Evolutionary conservation across 2,329 filamentous ascomycete genomes (phyloP), one percentile per base, ranked within the genome.

Genomic region (Microthyrium microscopicum): DNA sequence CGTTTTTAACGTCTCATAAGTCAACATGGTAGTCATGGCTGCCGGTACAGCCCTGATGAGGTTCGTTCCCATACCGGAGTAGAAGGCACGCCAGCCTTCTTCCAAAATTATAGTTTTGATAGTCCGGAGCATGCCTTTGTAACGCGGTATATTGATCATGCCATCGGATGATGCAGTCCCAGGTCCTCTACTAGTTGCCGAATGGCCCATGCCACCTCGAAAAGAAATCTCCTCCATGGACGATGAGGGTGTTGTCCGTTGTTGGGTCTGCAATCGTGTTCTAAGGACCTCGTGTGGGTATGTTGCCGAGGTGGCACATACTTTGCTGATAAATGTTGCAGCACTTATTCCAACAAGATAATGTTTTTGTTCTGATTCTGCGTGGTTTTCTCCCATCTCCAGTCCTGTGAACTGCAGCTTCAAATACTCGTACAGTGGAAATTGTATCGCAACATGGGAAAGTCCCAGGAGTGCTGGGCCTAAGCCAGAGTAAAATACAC

Each of bases 201-300:
- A n/a, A 16, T 17, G 31, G 43, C 52, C 22, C 31, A 49, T 41
- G 5, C 44, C 51, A 38, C 51, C 53, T 39, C 48, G 48, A 44
- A 64, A 66, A 3, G 62, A 51, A 25, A 70, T 58, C 29, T 64
- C 64, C 42, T 70, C 65, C 19, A 50, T 42, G 29, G 54, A 17
- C 5, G 19, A 6, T 16, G 16, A 48, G 22, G 65, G 58, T 13
- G 64, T 55, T 4, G 77, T 73, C 40, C 84, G 70, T 48, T 89
- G 76, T 53, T 98, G 89, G 2, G 89, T 98, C 56, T 98, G 89
- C 36, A 98, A 61, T 38, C 89, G 69, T 31, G 89, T 98, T 28
- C 89, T 75, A 33, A 98, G 76, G 13, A 98, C 89, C 57, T 98
- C 89, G 51, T 98, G 89, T 1, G 89, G 89, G 52, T 98, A 98